Conservation (phyloP, 495 filamentous ascomycete species). For the Chaetomium tenue region DNA sequence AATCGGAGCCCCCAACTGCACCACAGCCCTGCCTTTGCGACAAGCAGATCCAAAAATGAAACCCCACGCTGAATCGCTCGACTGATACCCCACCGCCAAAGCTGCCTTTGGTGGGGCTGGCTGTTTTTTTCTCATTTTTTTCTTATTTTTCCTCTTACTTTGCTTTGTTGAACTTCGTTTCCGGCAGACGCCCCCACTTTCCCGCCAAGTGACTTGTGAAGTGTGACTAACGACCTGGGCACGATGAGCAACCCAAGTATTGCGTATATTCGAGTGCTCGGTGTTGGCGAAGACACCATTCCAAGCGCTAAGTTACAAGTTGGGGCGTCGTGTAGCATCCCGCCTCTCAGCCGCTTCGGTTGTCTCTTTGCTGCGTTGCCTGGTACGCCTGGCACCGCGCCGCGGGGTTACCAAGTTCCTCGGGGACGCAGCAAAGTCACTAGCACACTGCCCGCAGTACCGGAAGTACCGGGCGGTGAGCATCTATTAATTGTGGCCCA, state of each 20-base stretch:
- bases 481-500: slow-evolving; percentile 5
- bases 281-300: background rate
- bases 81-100: background rate
- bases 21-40: slow-evolving; percentile 13
- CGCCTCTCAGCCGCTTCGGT: background rate
- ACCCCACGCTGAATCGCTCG: slow-evolving; percentile 9
- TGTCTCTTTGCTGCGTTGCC: background rate
- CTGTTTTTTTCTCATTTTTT: background rate
- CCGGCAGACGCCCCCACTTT: background rate
- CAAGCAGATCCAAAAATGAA: background rate
- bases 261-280: background rate
- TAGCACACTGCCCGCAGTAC: background rate
- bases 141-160: background rate
- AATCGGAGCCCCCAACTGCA: slow-evolving; percentile 8
- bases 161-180: background rate
- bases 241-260: background rate
- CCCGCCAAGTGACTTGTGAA: background rate
- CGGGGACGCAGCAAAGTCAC: background rate
- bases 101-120: background rate
- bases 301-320: background rate
- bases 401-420: background rate
- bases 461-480: slow-evolving; percentile 8
- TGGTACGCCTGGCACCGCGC: background rate
- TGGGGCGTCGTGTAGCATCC: background rate
- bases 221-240: background rate